A percentile compares a stretch with the other conserved stretches of the same genome.
Evolutionary conservation across 306 rosid species (phyloP).

Genomic region (Prinsepia uniflora): DNA sequence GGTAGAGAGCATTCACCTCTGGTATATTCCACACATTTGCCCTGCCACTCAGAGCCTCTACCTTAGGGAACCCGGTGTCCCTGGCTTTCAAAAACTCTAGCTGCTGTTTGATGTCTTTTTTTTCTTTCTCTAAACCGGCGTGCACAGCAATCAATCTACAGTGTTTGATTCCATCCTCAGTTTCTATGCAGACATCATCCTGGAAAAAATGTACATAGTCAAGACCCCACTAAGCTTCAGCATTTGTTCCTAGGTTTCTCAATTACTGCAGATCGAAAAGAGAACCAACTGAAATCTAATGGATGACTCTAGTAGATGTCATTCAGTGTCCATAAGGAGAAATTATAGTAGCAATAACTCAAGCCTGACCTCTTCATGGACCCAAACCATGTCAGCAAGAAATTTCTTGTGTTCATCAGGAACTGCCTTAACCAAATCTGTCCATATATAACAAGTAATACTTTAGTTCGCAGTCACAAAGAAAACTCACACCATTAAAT

Average conservation of each 20-base stretch:
- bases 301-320: background rate
- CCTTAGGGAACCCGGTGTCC: conserved; percentile 64
- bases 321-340: background rate
- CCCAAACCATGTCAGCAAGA: conserved; percentile 83
- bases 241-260: conserved; percentile 17
- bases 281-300: background rate
- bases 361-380: conserved; percentile 80
- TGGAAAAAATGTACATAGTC: conserved; percentile 29
- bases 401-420: conserved; percentile 91
- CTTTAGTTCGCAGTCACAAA: background rate
- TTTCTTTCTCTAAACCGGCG: conserved; percentile 74
- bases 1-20: conserved; percentile 46
- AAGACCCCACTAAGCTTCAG: conserved; percentile 23
- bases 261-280: conserved; percentile 13
- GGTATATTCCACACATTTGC: conserved; percentile 75
- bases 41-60: conserved; percentile 69
- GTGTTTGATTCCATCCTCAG: conserved; percentile 45
- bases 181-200: conserved; percentile 71
- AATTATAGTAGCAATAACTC: conserved; percentile 17
- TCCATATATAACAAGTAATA: conserved; percentile 2
- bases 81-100: conserved; percentile 56
- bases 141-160: conserved; percentile 89
- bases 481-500: background rate
- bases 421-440: conserved; percentile 87
- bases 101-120: conserved; percentile 57